Percentiles rank a stretch among this genome's conserved stretches.
Conservation (phyloP, 305 asterid species). For the Fraxinus dipetala region DNA sequence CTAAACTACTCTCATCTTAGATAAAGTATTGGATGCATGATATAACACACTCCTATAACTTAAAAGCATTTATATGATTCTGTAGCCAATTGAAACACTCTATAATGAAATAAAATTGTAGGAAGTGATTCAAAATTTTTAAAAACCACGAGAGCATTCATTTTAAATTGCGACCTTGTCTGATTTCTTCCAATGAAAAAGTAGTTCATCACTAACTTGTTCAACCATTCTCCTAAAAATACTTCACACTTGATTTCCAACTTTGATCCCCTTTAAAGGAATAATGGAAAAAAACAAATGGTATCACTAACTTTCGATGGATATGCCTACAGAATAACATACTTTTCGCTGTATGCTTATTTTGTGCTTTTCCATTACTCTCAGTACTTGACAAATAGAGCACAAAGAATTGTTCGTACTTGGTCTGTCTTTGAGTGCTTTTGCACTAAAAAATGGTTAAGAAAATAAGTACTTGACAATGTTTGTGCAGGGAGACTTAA, state of each 20-base stretch:
- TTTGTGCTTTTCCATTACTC: background rate
- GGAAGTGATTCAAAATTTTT: background rate
- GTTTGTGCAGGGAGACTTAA: conserved; percentile 52
- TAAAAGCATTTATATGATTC: background rate
- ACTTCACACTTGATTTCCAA: background rate
- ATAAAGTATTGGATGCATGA: background rate
- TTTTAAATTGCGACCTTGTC: background rate
- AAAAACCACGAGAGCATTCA: background rate
- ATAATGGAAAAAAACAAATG: background rate
- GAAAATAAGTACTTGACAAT: conserved; percentile 14
- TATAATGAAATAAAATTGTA: background rate
- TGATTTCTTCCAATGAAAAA: background rate
- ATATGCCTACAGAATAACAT: background rate
- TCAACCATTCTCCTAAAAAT: background rate
- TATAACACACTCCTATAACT: background rate
- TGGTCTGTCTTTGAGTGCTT: background rate
- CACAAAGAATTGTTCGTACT: background rate
- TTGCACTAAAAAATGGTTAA: background rate
- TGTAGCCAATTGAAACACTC: background rate
- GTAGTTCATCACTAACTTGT: background rate
- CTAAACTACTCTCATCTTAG: background rate
- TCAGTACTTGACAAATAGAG: background rate
- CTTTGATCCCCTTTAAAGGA: background rate
- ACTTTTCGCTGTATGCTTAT: background rate
- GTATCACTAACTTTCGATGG: background rate